These are phyloP conservation scores for Geotrichum fermentans DNA, from an alignment of 1,139 yeast genomes.

Conservation along the genomic window DNA sequence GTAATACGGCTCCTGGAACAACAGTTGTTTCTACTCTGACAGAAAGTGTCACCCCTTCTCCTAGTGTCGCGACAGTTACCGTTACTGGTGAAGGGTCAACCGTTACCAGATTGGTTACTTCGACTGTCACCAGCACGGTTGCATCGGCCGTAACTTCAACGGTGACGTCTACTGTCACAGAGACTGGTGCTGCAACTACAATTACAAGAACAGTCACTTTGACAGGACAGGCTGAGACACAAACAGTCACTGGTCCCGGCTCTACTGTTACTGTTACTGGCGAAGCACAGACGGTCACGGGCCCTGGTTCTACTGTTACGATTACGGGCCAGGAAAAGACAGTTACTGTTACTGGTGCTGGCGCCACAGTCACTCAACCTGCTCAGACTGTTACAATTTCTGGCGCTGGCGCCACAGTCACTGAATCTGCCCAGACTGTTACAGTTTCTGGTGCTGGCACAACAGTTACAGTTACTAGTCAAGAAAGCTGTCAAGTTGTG, in stretches of 20 bases:
- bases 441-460: slow-evolving; percentile 20
- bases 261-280: slow-evolving; percentile 12
- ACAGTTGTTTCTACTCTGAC: slow-evolving; percentile 8
- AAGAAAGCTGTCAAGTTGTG: slow-evolving; percentile 20
- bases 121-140: slow-evolving; percentile 16
- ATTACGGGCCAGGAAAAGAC: slow-evolving; percentile 5
- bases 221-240: background rate
- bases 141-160: slow-evolving; percentile 1
- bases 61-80: slow-evolving; percentile 12
- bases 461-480: slow-evolving; percentile 20
- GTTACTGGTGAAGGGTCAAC: slow-evolving; percentile 14
- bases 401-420: slow-evolving; percentile 17
- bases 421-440: slow-evolving; percentile 20
- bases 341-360: slow-evolving; percentile 15
- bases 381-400: slow-evolving; percentile 17
- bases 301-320: background rate
- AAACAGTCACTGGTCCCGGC: background rate
- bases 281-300: slow-evolving; percentile 8
- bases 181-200: slow-evolving; percentile 4
- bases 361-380: slow-evolving; percentile 14
- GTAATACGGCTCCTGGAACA: background rate
- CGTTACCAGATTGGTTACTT: slow-evolving; percentile 14
- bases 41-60: background rate
- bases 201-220: slow-evolving; percentile 1
- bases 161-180: slow-evolving; percentile 11